Evolutionary conservation across 805 yeast genomes (phyloP).

Genomic region (Kuraishia hungarica): DNA sequence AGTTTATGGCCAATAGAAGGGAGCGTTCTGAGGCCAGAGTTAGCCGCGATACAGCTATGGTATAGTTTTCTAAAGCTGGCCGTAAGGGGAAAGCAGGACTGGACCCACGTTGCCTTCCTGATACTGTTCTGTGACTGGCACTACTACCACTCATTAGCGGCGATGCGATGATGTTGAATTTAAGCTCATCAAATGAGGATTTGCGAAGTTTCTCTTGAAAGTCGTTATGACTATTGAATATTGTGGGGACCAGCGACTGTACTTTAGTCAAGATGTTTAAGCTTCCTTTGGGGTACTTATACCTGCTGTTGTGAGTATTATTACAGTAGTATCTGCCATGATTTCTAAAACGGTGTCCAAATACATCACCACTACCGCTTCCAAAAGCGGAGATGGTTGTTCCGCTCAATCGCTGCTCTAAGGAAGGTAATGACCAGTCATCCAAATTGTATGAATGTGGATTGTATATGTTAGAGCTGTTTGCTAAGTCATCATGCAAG

Average conservation of each 20-base stretch:
- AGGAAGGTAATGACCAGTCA: not conserved
- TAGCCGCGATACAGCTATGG: not conserved
- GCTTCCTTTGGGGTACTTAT: not conserved
- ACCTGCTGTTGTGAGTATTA: not conserved
- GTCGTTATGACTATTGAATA: not conserved
- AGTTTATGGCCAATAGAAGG: slow-evolving; percentile 9
- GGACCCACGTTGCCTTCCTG: not conserved
- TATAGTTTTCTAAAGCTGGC: not conserved
- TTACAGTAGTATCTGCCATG: not conserved
- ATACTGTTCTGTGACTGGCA: not conserved
- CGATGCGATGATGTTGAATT: slow-evolving; percentile 18
- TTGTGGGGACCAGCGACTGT: not conserved
- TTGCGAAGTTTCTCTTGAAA: not conserved
- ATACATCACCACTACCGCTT: not conserved
- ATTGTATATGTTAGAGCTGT: not conserved
- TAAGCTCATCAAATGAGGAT: slow-evolving; percentile 13
- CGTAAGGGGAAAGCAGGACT: not conserved
- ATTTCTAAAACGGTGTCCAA: not conserved
- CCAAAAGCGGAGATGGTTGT: not conserved
- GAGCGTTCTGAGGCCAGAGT: slow-evolving; percentile 2
- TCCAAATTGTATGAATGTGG: not conserved
- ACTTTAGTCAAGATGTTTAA: not conserved
- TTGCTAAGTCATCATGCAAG: not conserved
- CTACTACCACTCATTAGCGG: slow-evolving; percentile 9
- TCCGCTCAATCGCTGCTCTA: not conserved